phyloP scores from a whole-genome alignment of 352 stramenopile species.

The Phytopythium aichiense region DNA sequence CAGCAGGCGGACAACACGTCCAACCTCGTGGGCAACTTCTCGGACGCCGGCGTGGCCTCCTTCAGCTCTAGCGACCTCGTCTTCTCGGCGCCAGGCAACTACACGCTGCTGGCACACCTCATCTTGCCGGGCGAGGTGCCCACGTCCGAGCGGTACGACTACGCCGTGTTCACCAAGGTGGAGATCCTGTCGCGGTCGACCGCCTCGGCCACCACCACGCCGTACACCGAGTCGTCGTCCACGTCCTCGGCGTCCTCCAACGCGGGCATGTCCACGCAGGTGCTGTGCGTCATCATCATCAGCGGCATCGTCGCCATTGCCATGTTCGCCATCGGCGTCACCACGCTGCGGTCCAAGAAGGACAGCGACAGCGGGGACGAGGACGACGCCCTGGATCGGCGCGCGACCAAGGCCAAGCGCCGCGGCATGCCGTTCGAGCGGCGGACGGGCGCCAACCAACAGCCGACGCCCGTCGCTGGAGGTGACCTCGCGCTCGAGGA shows the following conservation, averaged over 20 bases:
- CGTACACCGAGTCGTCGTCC: slow-evolving; percentile 27
- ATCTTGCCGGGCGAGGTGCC: slow-evolving; percentile 44
- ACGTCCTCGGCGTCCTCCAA: slow-evolving; percentile 13
- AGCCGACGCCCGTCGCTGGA: slow-evolving; percentile 13
- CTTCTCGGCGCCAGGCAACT: slow-evolving; percentile 42
- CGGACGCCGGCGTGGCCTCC: slow-evolving; percentile 23
- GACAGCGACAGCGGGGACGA: slow-evolving; percentile 19
- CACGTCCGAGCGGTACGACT: slow-evolving; percentile 55
- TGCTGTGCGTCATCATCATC: slow-evolving; percentile 66
- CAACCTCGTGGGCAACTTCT: slow-evolving; percentile 56
- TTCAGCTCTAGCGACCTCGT: slow-evolving; percentile 58
- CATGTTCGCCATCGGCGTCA: slow-evolving; percentile 58
- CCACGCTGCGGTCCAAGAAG: slow-evolving; percentile 50
- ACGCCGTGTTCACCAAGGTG: slow-evolving; percentile 50
- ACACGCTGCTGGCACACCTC: slow-evolving; percentile 58
- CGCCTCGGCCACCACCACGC: slow-evolving; percentile 24
- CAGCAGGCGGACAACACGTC: slow-evolving; percentile 42
- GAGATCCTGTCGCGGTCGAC: slow-evolving; percentile 24
- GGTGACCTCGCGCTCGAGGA: slow-evolving; percentile 35
- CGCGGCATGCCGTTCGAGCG: slow-evolving; percentile 13
- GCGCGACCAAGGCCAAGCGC: slow-evolving; percentile 21
- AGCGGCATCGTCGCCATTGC: slow-evolving; percentile 62
- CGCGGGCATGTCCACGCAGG: slow-evolving; percentile 50
- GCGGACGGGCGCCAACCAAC: slow-evolving; percentile 10
- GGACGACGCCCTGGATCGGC: slow-evolving; percentile 7